These are phyloP conservation scores for Rhododendron ovatum DNA, from an alignment of 148 eudicot genomes.

Conservation along the genomic window DNA sequence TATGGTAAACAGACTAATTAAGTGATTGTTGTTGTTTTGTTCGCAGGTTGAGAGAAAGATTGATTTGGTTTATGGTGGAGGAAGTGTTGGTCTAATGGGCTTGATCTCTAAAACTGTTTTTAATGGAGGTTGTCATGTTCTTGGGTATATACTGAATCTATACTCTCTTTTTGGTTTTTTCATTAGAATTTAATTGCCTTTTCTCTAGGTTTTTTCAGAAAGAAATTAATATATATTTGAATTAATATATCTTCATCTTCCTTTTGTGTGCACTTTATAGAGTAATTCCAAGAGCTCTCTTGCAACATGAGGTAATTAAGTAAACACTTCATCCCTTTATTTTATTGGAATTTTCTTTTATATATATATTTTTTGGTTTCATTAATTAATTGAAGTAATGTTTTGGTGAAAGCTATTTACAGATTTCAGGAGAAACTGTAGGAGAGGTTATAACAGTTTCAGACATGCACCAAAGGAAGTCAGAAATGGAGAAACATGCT, in stretches of 20 bases:
- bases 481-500: slow-evolving; percentile 75
- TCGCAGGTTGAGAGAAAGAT: slow-evolving; percentile 57
- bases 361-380: neutral
- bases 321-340: neutral
- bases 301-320: slow-evolving; percentile 50
- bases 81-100: slow-evolving; percentile 80
- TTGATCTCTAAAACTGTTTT: slow-evolving; percentile 62
- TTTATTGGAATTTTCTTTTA: neutral
- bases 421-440: slow-evolving; percentile 61
- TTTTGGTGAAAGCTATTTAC: slow-evolving; percentile 4
- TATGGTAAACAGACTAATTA: neutral
- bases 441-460: slow-evolving; percentile 64
- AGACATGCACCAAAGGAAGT: slow-evolving; percentile 79
- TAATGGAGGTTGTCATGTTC: slow-evolving; percentile 73
- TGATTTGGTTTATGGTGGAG: slow-evolving; percentile 80
- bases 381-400: neutral
- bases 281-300: slow-evolving; percentile 59
- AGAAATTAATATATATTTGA: neutral
- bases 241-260: neutral
- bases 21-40: neutral
- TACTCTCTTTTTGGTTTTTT: neutral
- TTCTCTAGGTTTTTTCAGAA: neutral
- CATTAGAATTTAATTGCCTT: neutral
- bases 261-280: slow-evolving; percentile 27
- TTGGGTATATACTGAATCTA: slow-evolving; percentile 41